Percentiles rank a stretch among this genome's conserved stretches.
phyloP scores from a whole-genome alignment of 371 early-diverging fungal genomes.

The Mucor saturninus region DNA sequence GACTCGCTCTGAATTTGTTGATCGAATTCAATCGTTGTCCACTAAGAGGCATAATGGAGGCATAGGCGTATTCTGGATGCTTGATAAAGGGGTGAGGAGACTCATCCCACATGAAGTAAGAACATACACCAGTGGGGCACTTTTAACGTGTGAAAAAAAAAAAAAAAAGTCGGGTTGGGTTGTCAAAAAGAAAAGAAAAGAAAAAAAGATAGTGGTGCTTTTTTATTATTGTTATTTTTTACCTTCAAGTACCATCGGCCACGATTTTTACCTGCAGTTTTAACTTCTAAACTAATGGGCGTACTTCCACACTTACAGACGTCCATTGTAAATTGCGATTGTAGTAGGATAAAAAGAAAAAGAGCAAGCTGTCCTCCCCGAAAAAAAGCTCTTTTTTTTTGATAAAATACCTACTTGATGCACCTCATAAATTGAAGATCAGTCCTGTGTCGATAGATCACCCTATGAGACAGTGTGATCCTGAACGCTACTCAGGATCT shows the following conservation, averaged over 20 bases:
- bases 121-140: conserved; percentile 37
- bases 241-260: conserved; percentile 48
- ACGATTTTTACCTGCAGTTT: conserved; percentile 19
- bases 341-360: no score
- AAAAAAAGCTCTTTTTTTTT: not conserved
- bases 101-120: conserved; percentile 44
- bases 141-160: conserved; percentile 4
- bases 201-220: not conserved
- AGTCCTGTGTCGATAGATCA: no score
- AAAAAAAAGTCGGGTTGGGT: not conserved
- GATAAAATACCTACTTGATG: not conserved
- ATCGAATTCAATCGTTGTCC: not conserved
- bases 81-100: conserved; percentile 26
- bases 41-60: not conserved
- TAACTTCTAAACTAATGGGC: conserved; percentile 18
- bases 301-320: conserved; percentile 13
- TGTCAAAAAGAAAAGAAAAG: not conserved
- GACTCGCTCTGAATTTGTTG: not conserved
- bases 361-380: no score
- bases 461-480: no score
- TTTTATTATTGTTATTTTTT: not conserved
- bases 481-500: no score
- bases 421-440: no score
- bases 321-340: conserved; percentile 1
- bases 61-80: conserved; percentile 31